phyloP scores from a whole-genome alignment of 2,329 filamentous ascomycete species.

The Apiospora rasikravindrae region DNA sequence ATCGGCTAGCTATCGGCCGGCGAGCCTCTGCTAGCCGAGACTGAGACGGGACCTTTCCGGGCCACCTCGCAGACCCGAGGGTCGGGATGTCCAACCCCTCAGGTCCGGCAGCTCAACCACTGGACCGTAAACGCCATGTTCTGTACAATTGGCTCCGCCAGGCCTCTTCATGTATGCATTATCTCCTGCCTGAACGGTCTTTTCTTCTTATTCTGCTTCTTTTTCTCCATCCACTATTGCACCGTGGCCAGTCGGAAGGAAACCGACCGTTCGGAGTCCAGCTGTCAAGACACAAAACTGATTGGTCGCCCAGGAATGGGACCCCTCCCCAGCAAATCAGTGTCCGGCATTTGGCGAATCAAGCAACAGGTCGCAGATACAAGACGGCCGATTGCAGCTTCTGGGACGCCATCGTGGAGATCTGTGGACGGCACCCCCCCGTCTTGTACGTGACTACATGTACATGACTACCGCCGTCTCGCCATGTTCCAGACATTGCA shows the following conservation, averaged over 20 bases:
- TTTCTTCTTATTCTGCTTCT: no score
- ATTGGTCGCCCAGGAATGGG: not conserved
- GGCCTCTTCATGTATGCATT: not conserved
- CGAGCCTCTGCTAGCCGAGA: not conserved
- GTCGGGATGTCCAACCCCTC: not conserved
- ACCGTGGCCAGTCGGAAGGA: not conserved
- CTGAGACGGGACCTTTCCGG: not conserved
- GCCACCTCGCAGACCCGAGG: not conserved
- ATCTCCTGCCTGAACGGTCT: not conserved
- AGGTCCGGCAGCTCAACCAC: not conserved
- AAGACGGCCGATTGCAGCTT: conserved; percentile 9
- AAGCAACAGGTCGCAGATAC: not conserved
- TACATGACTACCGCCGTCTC: not conserved
- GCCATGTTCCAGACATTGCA: not conserved
- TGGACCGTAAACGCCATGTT: not conserved
- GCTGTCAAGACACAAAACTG: not conserved
- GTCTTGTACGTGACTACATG: no score
- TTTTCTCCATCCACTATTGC: not conserved
- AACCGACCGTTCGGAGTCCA: not conserved
- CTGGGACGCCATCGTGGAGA: not conserved
- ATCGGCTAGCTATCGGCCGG: not conserved
- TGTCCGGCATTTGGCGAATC: not conserved
- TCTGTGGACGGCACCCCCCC: conserved; percentile 1
- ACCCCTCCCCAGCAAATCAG: not conserved
- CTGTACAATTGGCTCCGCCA: not conserved